Evolutionary conservation across 148 eudicot species (phyloP).

Genomic region (Fagopyrum homotropicum): DNA sequence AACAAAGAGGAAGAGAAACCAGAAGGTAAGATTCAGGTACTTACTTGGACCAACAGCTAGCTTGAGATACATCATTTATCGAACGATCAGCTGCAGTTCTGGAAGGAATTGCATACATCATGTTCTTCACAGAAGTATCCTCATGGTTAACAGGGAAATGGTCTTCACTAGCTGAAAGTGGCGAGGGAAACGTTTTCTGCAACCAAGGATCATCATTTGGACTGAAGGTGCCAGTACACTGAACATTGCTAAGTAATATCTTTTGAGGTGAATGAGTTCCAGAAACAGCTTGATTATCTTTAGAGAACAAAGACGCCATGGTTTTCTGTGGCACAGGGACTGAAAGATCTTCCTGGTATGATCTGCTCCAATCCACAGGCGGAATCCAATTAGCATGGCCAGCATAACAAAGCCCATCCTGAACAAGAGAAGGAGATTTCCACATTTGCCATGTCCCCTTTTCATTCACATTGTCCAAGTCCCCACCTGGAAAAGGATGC

Average conservation of each 20-base stretch:
- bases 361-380: constrained; percentile 47
- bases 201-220: constrained; percentile 62
- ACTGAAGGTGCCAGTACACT: constrained; percentile 39
- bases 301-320: constrained; percentile 75
- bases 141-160: constrained; percentile 39
- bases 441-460: constrained; percentile 91
- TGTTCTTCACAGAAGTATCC: constrained; percentile 40
- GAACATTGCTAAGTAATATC: constrained; percentile 35
- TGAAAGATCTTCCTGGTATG: constrained; percentile 40
- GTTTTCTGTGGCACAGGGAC: constrained; percentile 51
- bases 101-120: constrained; percentile 44
- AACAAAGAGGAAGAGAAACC: not conserved
- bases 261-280: constrained; percentile 44
- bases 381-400: constrained; percentile 55
- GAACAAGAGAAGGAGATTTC: constrained; percentile 73
- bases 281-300: constrained; percentile 41
- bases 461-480: constrained; percentile 35
- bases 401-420: constrained; percentile 60
- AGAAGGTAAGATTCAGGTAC: constrained; percentile 19
- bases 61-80: constrained; percentile 39
- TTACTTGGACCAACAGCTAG: constrained; percentile 77
- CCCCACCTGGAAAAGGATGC: constrained; percentile 30
- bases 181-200: constrained; percentile 39
- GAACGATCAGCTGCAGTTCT: constrained; percentile 35
- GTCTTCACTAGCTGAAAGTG: constrained; percentile 33